These are phyloP conservation scores for Metschnikowia gelsemii DNA, from an alignment of 805 yeast genomes.

Conservation along the genomic window DNA sequence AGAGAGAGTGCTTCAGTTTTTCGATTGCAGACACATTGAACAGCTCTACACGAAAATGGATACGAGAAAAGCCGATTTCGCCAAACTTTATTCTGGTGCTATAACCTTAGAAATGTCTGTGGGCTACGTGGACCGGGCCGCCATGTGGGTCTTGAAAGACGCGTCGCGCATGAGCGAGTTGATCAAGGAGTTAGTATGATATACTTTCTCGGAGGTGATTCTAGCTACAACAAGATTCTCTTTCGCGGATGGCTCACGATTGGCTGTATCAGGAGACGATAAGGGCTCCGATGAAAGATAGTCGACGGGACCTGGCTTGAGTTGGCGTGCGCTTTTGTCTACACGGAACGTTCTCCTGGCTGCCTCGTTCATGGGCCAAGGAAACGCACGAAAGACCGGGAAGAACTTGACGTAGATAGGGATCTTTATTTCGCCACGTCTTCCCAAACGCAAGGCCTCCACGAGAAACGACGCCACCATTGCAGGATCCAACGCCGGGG, in stretches of 20 bases:
- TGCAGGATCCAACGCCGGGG: constrained; percentile 76
- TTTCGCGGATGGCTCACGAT: neutral
- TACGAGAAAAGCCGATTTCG: constrained; percentile 8
- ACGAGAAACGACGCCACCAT: constrained; percentile 62
- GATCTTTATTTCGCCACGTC: constrained; percentile 63
- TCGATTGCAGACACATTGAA: constrained; percentile 17
- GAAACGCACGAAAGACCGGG: constrained; percentile 68
- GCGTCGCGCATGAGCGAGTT: constrained; percentile 11
- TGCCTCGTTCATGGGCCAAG: constrained; percentile 64
- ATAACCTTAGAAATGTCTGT: constrained; percentile 12
- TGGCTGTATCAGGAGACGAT: neutral
- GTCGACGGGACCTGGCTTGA: constrained; percentile 1
- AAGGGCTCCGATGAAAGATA: constrained; percentile 7
- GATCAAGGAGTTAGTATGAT: constrained; percentile 9
- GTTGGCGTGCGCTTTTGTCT: constrained; percentile 39
- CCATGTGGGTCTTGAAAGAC: constrained; percentile 15
- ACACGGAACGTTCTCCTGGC: constrained; percentile 64
- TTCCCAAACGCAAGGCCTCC: constrained; percentile 56
- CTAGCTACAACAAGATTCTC: constrained; percentile 5
- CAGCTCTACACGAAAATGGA: constrained; percentile 20
- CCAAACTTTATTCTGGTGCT: constrained; percentile 1
- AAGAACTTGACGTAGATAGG: constrained; percentile 78
- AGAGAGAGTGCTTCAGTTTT: constrained; percentile 11
- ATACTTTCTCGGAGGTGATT: neutral
- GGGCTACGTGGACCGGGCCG: constrained; percentile 4